Percentiles rank a stretch among this genome's conserved stretches.
Conservation (phyloP, 2,329 filamentous ascomycete genomes). For the Coccinonectria pachysandricola region DNA sequence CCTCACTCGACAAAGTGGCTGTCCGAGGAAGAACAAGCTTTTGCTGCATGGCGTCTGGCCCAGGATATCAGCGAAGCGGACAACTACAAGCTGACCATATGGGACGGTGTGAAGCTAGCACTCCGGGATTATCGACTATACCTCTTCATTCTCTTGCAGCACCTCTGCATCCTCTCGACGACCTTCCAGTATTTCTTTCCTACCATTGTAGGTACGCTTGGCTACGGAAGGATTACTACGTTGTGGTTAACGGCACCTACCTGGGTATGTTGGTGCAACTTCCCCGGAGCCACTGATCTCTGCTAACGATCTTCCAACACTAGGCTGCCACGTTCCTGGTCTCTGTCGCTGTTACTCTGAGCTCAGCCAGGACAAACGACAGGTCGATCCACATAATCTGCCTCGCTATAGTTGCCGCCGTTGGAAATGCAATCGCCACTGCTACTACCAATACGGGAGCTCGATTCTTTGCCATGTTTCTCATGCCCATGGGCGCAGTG, state of each 20-base stretch:
- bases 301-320: background rate
- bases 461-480: constrained; percentile 53
- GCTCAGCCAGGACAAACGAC: constrained; percentile 42
- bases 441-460: constrained; percentile 38
- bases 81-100: no score
- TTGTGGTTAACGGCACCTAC: no score
- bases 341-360: constrained; percentile 44
- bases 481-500: constrained; percentile 46
- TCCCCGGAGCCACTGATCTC: background rate
- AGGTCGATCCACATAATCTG: constrained; percentile 46
- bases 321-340: constrained; percentile 40
- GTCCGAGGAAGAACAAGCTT: constrained; percentile 36
- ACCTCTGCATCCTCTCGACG: constrained; percentile 37
- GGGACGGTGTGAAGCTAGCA: constrained; percentile 31
- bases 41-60: constrained; percentile 41
- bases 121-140: constrained; percentile 33
- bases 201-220: constrained; percentile 14
- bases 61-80: constrained; percentile 38
- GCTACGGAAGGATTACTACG: constrained; percentile 12
- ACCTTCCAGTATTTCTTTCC: constrained; percentile 27
- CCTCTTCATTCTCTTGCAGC: constrained; percentile 38
- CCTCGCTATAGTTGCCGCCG: constrained; percentile 39
- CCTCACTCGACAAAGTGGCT: constrained; percentile 44
- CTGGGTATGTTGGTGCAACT: constrained; percentile 29
- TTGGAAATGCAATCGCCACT: constrained; percentile 46